phyloP scores from a whole-genome alignment of 257 asterid species.

The Petrea volubilis region DNA sequence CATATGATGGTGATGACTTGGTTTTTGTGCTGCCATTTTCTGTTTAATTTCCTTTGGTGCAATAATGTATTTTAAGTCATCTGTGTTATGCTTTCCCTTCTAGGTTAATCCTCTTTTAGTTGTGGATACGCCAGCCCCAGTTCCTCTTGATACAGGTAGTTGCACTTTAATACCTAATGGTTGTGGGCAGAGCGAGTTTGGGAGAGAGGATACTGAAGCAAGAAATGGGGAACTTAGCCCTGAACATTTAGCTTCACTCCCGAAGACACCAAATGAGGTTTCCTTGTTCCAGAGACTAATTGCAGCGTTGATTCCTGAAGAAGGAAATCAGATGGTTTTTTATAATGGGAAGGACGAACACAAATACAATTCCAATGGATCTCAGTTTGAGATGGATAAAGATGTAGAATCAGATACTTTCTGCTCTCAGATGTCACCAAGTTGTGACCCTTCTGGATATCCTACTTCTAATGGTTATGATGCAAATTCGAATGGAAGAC shows the following conservation, averaged over 20 bases:
- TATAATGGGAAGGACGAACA: conserved; percentile 48
- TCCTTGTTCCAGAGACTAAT: conserved; percentile 77
- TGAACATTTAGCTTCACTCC: conserved; percentile 46
- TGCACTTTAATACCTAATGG: conserved; percentile 41
- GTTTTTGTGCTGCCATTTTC: conserved; percentile 12
- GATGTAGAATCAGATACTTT: conserved; percentile 49
- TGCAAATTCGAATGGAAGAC: conserved; percentile 44
- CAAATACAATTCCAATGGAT: conserved; percentile 43
- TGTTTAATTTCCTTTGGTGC: not conserved
- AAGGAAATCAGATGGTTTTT: conserved; percentile 48
- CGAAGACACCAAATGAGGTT: conserved; percentile 45
- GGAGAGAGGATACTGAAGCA: conserved; percentile 52
- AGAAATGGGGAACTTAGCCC: conserved; percentile 49
- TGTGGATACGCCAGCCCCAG: conserved; percentile 41
- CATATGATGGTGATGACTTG: conserved; percentile 22
- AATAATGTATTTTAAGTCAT: not conserved
- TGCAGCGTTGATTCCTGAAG: conserved; percentile 85
- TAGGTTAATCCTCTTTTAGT: conserved; percentile 57
- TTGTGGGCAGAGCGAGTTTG: conserved; percentile 46
- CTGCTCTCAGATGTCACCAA: conserved; percentile 41
- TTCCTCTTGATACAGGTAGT: conserved; percentile 52
- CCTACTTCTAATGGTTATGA: conserved; percentile 54
- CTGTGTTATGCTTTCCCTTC: conserved; percentile 7
- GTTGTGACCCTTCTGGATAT: conserved; percentile 44
- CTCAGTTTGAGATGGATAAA: conserved; percentile 55